Evolutionary conservation across 768 basidiomycete genomes (phyloP).

Genomic region (Inosperma sp.): DNA sequence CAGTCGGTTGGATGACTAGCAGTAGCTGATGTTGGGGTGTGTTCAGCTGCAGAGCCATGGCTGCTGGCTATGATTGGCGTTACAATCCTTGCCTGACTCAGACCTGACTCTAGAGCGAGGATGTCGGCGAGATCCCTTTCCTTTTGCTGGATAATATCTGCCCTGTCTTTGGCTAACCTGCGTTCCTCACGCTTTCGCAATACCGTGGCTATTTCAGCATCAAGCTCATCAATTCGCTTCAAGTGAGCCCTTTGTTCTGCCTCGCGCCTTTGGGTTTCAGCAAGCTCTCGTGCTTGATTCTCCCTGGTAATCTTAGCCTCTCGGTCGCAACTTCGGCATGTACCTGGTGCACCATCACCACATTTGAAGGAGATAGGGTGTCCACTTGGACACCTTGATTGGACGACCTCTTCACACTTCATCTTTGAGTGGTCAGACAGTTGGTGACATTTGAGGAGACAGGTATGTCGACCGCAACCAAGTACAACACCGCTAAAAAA

Average conservation of each 20-base stretch:
- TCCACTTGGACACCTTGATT: slow-evolving; percentile 37
- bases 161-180: slow-evolving; percentile 34
- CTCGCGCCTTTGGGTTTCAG: slow-evolving; percentile 42
- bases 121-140: too few species aligned
- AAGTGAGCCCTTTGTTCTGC: slow-evolving; percentile 41
- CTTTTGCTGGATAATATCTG: slow-evolving; percentile 31
- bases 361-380: slow-evolving; percentile 47
- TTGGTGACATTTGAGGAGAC: slow-evolving; percentile 60
- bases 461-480: slow-evolving; percentile 48
- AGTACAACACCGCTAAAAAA: slow-evolving; percentile 42
- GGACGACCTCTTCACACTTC: slow-evolving; percentile 38
- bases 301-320: slow-evolving; percentile 38
- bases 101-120: too few species aligned
- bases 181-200: slow-evolving; percentile 32
- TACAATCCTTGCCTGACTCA: too few species aligned
- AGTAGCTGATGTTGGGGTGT: too few species aligned
- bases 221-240: slow-evolving; percentile 36
- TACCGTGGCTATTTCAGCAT: slow-evolving; percentile 36
- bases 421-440: slow-evolving; percentile 51
- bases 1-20: too few species aligned
- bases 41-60: too few species aligned
- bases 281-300: slow-evolving; percentile 37
- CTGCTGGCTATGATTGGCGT: too few species aligned
- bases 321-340: slow-evolving; percentile 46
- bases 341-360: slow-evolving; percentile 28